These are phyloP conservation scores for Candida pseudoglaebosa DNA, from an alignment of 805 yeast genomes.

Conservation along the genomic window DNA sequence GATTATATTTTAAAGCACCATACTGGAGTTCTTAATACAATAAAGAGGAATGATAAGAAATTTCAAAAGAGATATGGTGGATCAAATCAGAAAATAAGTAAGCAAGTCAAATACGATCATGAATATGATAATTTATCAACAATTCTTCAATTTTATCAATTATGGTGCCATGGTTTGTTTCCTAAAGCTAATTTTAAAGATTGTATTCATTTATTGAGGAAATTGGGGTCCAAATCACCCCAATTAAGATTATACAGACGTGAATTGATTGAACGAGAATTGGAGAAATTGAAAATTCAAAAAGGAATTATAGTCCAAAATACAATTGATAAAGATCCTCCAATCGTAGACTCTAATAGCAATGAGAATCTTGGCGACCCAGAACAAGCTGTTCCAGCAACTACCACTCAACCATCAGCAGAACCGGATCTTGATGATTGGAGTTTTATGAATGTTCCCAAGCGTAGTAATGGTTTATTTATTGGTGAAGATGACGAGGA, in stretches of 20 bases:
- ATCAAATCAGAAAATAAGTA: conserved; percentile 1
- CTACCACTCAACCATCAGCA: not conserved
- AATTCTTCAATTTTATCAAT: conserved; percentile 39
- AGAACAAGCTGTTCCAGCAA: not conserved
- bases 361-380: conserved; percentile 2
- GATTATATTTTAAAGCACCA: conserved; percentile 30
- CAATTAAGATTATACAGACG: conserved; percentile 31
- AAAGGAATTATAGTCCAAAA: conserved; percentile 36
- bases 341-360: not conserved
- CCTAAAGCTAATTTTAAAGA: conserved; percentile 80
- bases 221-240: conserved; percentile 43
- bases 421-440: conserved; percentile 18
- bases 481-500: conserved; percentile 23
- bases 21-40: conserved; percentile 8
- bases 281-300: conserved; percentile 19
- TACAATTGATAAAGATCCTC: not conserved
- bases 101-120: conserved; percentile 21
- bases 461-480: conserved; percentile 20
- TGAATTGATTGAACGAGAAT: conserved; percentile 24
- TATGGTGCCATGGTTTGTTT: conserved; percentile 52
- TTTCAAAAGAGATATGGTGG: conserved; percentile 9
- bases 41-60: conserved; percentile 24
- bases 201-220: conserved; percentile 51
- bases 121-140: conserved; percentile 33
- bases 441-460: conserved; percentile 22